Evolutionary conservation across 2,329 filamentous ascomycete genomes (phyloP).

Genomic region (Simplicillium sp.): DNA sequence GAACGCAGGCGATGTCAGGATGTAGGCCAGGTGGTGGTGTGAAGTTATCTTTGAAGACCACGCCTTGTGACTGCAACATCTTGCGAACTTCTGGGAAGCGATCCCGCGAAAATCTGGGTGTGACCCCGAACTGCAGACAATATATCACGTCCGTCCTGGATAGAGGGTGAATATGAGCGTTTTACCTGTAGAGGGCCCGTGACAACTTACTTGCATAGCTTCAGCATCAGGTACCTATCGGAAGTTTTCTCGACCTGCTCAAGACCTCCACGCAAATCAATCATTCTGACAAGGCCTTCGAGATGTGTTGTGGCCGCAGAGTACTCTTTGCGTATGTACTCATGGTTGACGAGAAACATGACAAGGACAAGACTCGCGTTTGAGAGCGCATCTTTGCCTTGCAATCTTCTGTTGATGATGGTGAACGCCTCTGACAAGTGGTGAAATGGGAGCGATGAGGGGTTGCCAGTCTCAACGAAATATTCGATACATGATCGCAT

Average conservation of each 20-base stretch:
- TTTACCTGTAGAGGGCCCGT: background rate
- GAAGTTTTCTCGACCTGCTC: conserved; percentile 9
- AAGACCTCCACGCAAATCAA: conserved; percentile 11
- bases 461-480: conserved; percentile 4
- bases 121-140: background rate
- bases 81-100: background rate
- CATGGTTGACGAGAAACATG: conserved; percentile 15
- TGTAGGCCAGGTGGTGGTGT: background rate
- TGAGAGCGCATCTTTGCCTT: conserved; percentile 12
- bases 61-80: background rate
- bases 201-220: conserved; percentile 14
- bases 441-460: conserved; percentile 10
- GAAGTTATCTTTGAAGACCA: background rate
- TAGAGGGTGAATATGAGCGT: background rate
- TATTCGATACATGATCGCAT: conserved; percentile 15
- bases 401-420: conserved; percentile 12
- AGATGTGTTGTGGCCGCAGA: conserved; percentile 9
- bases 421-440: conserved; percentile 13
- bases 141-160: background rate
- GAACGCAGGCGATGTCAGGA: background rate
- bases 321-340: conserved; percentile 11
- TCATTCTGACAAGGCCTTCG: conserved; percentile 10
- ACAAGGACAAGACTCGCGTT: conserved; percentile 18
- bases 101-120: background rate
- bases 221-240: conserved; percentile 9